Evolutionary conservation across 306 rosid species (phyloP).

Genomic region (cucumber (Cucumis sativus)): DNA sequence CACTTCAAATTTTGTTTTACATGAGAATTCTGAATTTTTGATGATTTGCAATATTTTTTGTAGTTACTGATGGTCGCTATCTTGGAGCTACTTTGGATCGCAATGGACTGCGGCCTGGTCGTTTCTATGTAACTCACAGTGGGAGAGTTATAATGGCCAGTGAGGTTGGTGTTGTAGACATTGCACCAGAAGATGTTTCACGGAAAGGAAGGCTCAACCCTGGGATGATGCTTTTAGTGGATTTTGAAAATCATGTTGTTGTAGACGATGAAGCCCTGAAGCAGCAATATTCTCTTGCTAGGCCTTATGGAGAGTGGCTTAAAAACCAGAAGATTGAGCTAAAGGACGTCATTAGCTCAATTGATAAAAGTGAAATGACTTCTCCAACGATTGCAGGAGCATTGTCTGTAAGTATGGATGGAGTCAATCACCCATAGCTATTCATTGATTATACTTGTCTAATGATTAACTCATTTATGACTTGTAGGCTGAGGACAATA

Average conservation of each 20-base stretch:
- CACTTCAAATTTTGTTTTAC: not conserved
- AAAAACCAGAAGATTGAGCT: conserved; percentile 79
- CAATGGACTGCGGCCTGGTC: conserved; percentile 94
- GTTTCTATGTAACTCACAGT: conserved; percentile 89
- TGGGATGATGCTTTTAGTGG: conserved; percentile 98
- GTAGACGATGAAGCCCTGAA: conserved; percentile 93
- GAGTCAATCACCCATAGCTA: not conserved
- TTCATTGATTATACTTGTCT: not conserved
- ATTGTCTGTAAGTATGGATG: conserved; percentile 44
- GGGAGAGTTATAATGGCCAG: conserved; percentile 97
- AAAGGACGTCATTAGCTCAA: conserved; percentile 61
- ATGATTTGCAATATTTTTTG: conserved; percentile 4
- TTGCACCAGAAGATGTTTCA: conserved; percentile 75
- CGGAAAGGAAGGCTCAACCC: conserved; percentile 97
- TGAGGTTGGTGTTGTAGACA: conserved; percentile 97
- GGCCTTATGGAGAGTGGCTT: conserved; percentile 92
- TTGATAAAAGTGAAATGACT: conserved; percentile 46
- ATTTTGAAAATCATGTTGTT: conserved; percentile 84
- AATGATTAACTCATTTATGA: conserved; percentile 9
- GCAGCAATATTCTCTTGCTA: conserved; percentile 76
- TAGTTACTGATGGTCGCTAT: conserved; percentile 97
- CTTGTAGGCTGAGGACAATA: conserved; percentile 49
- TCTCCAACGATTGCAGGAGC: conserved; percentile 71
- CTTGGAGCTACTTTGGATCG: conserved; percentile 98
- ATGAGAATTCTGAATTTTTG: not conserved